Conservation (phyloP, 345 rosid genomes). For the Sisymbrium altissimum region DNA sequence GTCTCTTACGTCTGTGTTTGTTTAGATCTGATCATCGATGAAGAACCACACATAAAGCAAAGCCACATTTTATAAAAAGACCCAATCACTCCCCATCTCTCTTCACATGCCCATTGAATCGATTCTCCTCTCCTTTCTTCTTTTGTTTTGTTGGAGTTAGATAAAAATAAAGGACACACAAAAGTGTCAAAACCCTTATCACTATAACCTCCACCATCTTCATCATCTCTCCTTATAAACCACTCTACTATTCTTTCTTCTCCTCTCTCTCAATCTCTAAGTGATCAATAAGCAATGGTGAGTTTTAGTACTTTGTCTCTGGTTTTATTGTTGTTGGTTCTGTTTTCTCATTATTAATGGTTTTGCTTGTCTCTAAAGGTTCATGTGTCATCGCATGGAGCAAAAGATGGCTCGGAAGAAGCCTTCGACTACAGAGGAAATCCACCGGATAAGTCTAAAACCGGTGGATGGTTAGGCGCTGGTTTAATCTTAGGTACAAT, state of each 20-base stretch:
- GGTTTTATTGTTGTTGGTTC: background rate
- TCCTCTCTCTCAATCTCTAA: background rate
- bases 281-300: slow-evolving; percentile 27
- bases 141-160: slow-evolving; percentile 34
- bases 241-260: slow-evolving; percentile 11
- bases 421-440: slow-evolving; percentile 59
- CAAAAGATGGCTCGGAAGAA: slow-evolving; percentile 40
- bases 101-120: slow-evolving; percentile 24
- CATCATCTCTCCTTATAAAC: slow-evolving; percentile 25
- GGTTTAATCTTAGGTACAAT: slow-evolving; percentile 76
- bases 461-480: slow-evolving; percentile 94
- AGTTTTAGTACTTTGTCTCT: slow-evolving; percentile 2
- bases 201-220: background rate
- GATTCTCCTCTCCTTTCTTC: slow-evolving; percentile 27
- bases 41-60: slow-evolving; percentile 28
- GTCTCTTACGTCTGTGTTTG: slow-evolving; percentile 22
- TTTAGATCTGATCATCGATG: slow-evolving; percentile 14
- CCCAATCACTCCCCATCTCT: slow-evolving; percentile 21
- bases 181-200: slow-evolving; percentile 31
- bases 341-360: slow-evolving; percentile 31
- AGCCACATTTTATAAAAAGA: slow-evolving; percentile 15
- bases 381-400: slow-evolving; percentile 41
- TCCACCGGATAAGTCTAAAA: slow-evolving; percentile 64
- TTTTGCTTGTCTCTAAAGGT: slow-evolving; percentile 40
- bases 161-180: slow-evolving; percentile 15